A percentile compares a stretch with the other conserved stretches of the same genome.
phyloP scores from a whole-genome alignment of 306 rosid genomes.

The Vigna angularis region DNA sequence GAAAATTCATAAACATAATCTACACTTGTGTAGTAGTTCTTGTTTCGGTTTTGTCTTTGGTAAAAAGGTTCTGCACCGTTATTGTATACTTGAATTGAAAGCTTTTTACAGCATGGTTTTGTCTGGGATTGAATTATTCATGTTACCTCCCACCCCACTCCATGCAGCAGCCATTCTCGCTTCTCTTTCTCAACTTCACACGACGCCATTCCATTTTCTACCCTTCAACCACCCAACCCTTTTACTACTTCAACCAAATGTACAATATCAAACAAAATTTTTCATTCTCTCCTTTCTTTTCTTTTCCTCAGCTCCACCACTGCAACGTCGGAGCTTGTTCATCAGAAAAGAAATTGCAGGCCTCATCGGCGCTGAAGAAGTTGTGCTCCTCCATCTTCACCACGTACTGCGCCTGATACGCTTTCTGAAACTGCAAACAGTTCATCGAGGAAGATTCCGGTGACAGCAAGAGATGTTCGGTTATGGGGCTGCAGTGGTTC shows the following conservation, averaged over 20 bases:
- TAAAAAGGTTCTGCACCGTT: no score
- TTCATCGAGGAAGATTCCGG: conserved; percentile 41
- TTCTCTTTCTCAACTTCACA: no score
- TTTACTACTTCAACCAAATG: neutral
- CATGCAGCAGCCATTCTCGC: neutral
- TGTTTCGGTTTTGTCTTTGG: no score
- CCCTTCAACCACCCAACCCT: neutral
- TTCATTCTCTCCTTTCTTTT: no score
- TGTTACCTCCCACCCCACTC: neutral
- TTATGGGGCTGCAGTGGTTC: conserved; percentile 49
- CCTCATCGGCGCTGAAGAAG: conserved; percentile 74
- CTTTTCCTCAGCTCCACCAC: conserved; percentile 61
- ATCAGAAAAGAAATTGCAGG: conserved; percentile 77
- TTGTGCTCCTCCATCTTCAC: conserved; percentile 89
- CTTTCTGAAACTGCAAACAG: conserved; percentile 64
- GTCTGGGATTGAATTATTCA: no score
- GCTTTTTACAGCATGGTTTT: no score
- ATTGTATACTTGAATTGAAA: no score
- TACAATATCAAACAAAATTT: no score
- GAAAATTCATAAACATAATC: no score
- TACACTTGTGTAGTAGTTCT: no score
- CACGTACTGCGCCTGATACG: conserved; percentile 57
- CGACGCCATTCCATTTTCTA: no score
- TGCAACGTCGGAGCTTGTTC: conserved; percentile 82
- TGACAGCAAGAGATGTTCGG: conserved; percentile 44